Evolutionary conservation across 305 asterid genomes (phyloP), one percentile per base, ranked within the genome.

Genomic region (Stenogyne calaminthoides): DNA sequence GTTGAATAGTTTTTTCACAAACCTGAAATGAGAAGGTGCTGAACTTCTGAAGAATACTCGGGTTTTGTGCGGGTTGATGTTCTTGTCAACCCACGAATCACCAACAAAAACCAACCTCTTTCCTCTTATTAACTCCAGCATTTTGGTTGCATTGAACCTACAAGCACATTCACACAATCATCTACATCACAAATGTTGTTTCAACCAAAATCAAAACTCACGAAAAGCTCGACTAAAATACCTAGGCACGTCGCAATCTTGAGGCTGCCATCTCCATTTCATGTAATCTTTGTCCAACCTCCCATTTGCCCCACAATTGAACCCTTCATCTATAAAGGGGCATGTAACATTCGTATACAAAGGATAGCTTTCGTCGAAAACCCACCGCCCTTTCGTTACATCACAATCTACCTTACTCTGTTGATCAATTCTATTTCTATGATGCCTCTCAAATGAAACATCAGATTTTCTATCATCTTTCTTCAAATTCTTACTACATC

Each of bases 211-310:
- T 15, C 0, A 15, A 5, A 40, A 9, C 14, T 47, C 55, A 47
- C 18, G n/a, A 54, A 54, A 54, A 25, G 60, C 60, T 54, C 56
- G 22, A 71, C 64, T 27, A 20, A 64, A 34, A n/a, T 2, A 94
- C 99, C 96, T 90, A 56, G 97, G 97, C 84, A 95, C 59, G 76
- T 86, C 81, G 81, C 99, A 95, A 81, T 84, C 87, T 44, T 69
- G 88, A 76, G 99, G 97, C 71, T 84, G 91, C 99, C 99, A 95
- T 73, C 96, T 89, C 99, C 99, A 95, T 78, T 88, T 95, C 97
- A 84, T 85, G 81, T 89, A 95, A 64, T 77, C 87, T 55, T 67
- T 87, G 62, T 92, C 92, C 73, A 74, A 69, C 67, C 98, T 90
- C 18, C 99, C 99, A 81, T 95, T 95, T 34, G 70, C 78, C 83